Percentiles rank a stretch among this genome's conserved stretches.
Conservation (phyloP, 1,139 yeast species). For the Komagataea norvegica region DNA sequence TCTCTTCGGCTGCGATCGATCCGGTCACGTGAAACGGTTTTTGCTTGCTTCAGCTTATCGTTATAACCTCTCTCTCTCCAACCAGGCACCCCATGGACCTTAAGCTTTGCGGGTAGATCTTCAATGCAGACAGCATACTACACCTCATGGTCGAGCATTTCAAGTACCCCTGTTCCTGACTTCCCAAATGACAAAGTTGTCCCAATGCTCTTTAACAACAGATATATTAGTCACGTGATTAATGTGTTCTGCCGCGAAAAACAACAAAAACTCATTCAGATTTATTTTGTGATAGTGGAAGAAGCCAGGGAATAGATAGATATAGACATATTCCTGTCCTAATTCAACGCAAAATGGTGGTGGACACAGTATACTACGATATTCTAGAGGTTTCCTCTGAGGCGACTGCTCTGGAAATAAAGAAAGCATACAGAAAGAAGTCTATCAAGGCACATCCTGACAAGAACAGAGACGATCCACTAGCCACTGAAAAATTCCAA, state of each 20-base stretch:
- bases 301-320: not conserved
- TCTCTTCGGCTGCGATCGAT: too few relatives aligned
- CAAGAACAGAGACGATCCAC: conserved; percentile 76
- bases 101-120: too few relatives aligned
- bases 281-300: not conserved
- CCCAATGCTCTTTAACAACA: not conserved
- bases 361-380: conserved; percentile 84
- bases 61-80: too few relatives aligned
- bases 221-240: too few relatives aligned
- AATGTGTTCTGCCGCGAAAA: too few relatives aligned
- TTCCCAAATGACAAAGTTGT: not conserved
- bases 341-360: conserved; percentile 76
- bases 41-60: too few relatives aligned
- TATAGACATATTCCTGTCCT: not conserved
- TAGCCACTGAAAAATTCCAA: conserved; percentile 63
- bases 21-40: too few relatives aligned
- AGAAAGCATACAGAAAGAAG: conserved; percentile 84
- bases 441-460: conserved; percentile 90
- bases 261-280: too few relatives aligned
- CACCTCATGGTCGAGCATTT: too few relatives aligned
- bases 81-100: too few relatives aligned
- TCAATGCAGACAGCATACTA: too few relatives aligned
- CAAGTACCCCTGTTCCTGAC: too few relatives aligned
- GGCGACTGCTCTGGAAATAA: conserved; percentile 78
- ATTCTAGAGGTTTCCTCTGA: conserved; percentile 55